Evolutionary conservation across 129 eudicot species (phyloP).

Genomic region (Pittosporum tobira): DNA sequence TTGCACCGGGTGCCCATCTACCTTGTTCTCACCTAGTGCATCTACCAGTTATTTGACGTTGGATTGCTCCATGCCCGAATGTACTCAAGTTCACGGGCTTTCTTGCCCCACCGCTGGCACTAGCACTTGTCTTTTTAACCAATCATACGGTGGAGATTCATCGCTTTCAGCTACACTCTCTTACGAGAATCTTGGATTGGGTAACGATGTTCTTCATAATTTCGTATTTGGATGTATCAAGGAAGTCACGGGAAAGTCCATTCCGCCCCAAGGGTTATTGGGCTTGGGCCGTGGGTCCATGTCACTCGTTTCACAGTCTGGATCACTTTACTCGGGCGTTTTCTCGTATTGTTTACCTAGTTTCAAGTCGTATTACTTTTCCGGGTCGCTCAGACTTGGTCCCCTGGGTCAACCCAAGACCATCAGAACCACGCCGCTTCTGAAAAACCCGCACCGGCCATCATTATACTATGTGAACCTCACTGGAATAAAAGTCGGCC

Average conservation of each 20-base stretch:
- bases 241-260: constrained; percentile 36
- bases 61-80: constrained; percentile 61
- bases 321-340: constrained; percentile 44
- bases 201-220: constrained; percentile 38
- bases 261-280: constrained; percentile 86
- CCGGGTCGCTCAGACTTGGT: constrained; percentile 83
- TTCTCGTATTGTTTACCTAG: constrained; percentile 95
- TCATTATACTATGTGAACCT: constrained; percentile 85
- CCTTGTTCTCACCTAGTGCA: constrained; percentile 41
- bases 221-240: constrained; percentile 77
- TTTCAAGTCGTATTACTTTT: constrained; percentile 82
- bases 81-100: constrained; percentile 55
- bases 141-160: constrained; percentile 81
- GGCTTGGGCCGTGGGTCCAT: constrained; percentile 85
- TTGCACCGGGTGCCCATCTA: constrained; percentile 54
- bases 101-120: constrained; percentile 50
- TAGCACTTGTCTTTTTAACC: constrained; percentile 50
- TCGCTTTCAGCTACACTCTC: constrained; percentile 64
- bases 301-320: constrained; percentile 68
- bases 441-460: constrained; percentile 73
- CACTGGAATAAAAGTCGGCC: constrained; percentile 66
- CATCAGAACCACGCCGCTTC: constrained; percentile 73
- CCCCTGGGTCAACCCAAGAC: constrained; percentile 78
- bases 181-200: constrained; percentile 46
- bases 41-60: constrained; percentile 40